A percentile compares a stretch with the other conserved stretches of the same genome.
Conservation (phyloP, 495 filamentous ascomycete species). For the Penicillium dipodomyicola region DNA sequence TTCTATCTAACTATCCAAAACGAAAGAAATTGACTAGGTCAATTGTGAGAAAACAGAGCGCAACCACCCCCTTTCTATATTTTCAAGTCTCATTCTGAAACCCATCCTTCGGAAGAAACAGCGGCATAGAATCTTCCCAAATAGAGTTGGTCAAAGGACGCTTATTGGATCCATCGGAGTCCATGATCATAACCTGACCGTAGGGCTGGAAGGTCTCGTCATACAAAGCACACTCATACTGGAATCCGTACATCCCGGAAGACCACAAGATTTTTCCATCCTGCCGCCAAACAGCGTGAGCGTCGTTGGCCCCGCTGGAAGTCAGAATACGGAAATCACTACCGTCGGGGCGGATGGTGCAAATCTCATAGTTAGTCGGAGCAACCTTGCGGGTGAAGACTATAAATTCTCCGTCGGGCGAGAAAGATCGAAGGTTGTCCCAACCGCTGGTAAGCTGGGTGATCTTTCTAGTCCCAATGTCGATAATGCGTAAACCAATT, state of each 20-base stretch:
- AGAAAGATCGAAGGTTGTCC: constrained; percentile 35
- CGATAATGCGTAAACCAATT: constrained; percentile 29
- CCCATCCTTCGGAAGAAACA: constrained; percentile 24
- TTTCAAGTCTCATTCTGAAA: background rate
- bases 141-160: constrained; percentile 29
- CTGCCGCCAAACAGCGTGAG: constrained; percentile 41
- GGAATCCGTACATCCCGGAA: constrained; percentile 35
- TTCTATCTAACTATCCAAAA: background rate
- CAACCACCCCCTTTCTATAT: background rate
- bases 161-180: constrained; percentile 34
- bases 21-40: background rate
- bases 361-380: constrained; percentile 36
- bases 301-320: constrained; percentile 38
- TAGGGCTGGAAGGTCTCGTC: constrained; percentile 39
- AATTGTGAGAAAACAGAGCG: background rate
- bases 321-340: constrained; percentile 35
- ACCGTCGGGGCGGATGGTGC: constrained; percentile 39
- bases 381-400: constrained; percentile 34
- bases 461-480: constrained; percentile 28
- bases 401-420: constrained; percentile 29
- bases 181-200: constrained; percentile 36
- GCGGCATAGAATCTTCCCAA: constrained; percentile 39
- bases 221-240: constrained; percentile 32
- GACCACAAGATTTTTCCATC: constrained; percentile 37
- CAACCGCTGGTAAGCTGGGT: constrained; percentile 27